Conservation (phyloP, 176 grass and related monocot species). For the Stipa capillata region DNA sequence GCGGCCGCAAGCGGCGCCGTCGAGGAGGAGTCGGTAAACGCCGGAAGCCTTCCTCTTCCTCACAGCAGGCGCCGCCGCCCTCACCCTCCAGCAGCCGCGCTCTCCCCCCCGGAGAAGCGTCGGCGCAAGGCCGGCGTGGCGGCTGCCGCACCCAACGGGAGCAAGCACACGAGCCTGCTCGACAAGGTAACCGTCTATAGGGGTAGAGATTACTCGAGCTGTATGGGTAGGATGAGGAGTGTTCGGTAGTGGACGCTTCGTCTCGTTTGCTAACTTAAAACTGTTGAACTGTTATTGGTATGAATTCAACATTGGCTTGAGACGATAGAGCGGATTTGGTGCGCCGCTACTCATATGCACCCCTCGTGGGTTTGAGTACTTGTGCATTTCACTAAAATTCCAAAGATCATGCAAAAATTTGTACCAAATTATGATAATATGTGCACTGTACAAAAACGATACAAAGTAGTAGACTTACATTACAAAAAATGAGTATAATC, state of each 20-base stretch:
- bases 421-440: background rate
- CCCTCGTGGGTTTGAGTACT: background rate
- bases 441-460: no score
- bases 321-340: background rate
- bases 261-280: background rate
- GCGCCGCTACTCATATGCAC: background rate
- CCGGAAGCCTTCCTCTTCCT: slow-evolving; percentile 11
- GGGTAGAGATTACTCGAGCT: background rate
- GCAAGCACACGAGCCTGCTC: slow-evolving; percentile 35
- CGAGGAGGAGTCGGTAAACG: slow-evolving; percentile 29
- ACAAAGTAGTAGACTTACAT: background rate
- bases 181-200: slow-evolving; percentile 39
- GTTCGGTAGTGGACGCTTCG: background rate
- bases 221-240: background rate
- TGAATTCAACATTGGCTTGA: background rate
- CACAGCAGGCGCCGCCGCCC: background rate
- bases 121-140: slow-evolving; percentile 12
- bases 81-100: background rate
- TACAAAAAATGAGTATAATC: no score
- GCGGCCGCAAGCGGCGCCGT: slow-evolving; percentile 20
- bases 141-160: slow-evolving; percentile 2
- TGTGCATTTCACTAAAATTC: background rate
- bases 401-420: background rate
- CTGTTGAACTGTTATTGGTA: background rate
- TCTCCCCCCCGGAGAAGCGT: slow-evolving; percentile 20